These are phyloP conservation scores for Hypoxylon crocopeplum DNA, from an alignment of 495 filamentous ascomycete genomes.

Conservation along the genomic window DNA sequence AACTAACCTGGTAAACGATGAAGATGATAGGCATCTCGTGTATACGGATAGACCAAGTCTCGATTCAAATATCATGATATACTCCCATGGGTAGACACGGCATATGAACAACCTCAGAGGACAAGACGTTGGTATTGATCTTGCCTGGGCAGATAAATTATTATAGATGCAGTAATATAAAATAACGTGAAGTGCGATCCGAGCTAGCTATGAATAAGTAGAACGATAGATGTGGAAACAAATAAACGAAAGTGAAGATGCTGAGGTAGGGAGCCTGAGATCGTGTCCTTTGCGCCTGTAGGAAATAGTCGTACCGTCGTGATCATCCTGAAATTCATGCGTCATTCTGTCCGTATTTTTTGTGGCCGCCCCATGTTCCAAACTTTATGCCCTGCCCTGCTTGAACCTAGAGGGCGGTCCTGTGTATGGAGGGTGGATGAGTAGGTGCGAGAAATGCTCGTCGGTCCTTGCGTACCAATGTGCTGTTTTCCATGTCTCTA, in stretches of 20 bases:
- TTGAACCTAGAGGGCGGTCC: background rate
- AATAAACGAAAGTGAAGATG: slow-evolving; percentile 2
- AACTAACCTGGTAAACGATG: no score
- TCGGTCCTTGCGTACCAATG: slow-evolving; percentile 36
- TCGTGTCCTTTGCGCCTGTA: slow-evolving; percentile 10
- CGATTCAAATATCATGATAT: no score
- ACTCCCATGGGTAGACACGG: no score
- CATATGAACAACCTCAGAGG: no score
- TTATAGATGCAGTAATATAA: background rate
- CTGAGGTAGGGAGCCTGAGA: background rate
- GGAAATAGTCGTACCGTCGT: slow-evolving; percentile 26
- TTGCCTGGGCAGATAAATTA: slow-evolving; percentile 2
- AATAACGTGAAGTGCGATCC: background rate
- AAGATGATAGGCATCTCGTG: no score
- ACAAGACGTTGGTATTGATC: background rate
- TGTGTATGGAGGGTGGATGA: slow-evolving; percentile 2
- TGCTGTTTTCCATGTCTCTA: slow-evolving; percentile 40
- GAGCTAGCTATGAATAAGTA: background rate
- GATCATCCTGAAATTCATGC: slow-evolving; percentile 18
- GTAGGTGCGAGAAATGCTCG: slow-evolving; percentile 13
- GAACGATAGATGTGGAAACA: slow-evolving; percentile 6
- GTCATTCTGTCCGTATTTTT: slow-evolving; percentile 22
- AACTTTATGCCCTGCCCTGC: slow-evolving; percentile 4
- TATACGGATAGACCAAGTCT: no score
- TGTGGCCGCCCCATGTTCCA: slow-evolving; percentile 18